Base-by-base conservation (phyloP, 108 stramenopile genomes). In the Cyclostephanos tholiformis region DNA sequence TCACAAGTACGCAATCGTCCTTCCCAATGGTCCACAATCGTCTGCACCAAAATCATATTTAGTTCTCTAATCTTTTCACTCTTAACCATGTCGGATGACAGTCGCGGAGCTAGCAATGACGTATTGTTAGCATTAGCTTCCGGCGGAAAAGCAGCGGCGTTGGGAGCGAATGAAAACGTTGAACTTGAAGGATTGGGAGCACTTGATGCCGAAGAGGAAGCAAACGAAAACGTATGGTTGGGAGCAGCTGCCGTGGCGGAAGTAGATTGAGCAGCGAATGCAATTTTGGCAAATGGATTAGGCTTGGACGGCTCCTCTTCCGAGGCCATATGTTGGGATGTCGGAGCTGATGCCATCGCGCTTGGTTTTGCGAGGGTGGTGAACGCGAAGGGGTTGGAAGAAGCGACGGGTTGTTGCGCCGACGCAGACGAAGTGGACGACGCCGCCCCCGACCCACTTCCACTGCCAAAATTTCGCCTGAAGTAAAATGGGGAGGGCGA, bases 201-300 rank as follows among this genome's bases (percentile, higher is more conserved):
- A 43, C 63, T 23, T 51, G 72, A 48, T n/a, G 60, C 22, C 20
- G 67, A 35, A 10, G 74, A 22, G 27, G 65, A 16, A 36, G 55
- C 46, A 44, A 75, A 75, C 2, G 74, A 75, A 49, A 68, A 68
- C 26, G 29, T 35, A 9, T 52, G 55, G 30, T 25, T 29, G 32
- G 44, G 36, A 26, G 69, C 4, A 20, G 69, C 58, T 12, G 30
- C 59, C 23, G 70, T 23, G 35, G 38, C 20, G 25, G 52, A 6
- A 68, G 16, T 22, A 20, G 16, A 29, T 26, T 65, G 50, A 9
- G 65, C 50, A 22, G 68, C 55, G 52, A 71, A 36, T 32, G 41
- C 22, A 55, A 77, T 56, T 38, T 64, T 77, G 27, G 68, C 76
- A 64, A 77, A 77, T 22, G 76, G 76, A 56, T 77, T 77, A 12